Conservation (phyloP, 1,139 yeast genomes). For the Kodamaea arcana region DNA sequence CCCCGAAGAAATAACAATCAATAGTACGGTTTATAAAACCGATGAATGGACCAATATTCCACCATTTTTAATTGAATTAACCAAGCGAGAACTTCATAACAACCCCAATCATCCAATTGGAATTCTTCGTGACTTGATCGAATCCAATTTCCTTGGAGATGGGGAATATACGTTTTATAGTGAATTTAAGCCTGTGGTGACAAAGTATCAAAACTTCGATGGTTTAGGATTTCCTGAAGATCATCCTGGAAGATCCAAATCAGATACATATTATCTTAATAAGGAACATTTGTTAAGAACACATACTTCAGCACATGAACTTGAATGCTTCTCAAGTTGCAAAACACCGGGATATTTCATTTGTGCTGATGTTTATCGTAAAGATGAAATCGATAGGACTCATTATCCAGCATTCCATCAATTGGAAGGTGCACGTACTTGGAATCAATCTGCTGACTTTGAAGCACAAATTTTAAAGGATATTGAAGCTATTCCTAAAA, state of each 20-base stretch:
- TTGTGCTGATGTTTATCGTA: constrained; percentile 91
- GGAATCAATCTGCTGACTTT: constrained; percentile 55
- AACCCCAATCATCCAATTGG: constrained; percentile 85
- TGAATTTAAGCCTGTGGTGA: constrained; percentile 78
- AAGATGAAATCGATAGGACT: constrained; percentile 92
- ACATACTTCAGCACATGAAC: constrained; percentile 96
- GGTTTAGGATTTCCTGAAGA: constrained; percentile 85
- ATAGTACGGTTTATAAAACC: constrained; percentile 50
- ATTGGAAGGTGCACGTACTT: constrained; percentile 91
- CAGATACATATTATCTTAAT: constrained; percentile 90
- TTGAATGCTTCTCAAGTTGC: constrained; percentile 65
- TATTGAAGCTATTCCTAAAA: constrained; percentile 61
- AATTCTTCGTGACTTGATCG: constrained; percentile 71
- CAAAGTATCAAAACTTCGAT: constrained; percentile 82
- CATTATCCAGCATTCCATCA: constrained; percentile 98
- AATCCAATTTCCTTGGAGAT: constrained; percentile 56
- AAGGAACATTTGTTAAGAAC: constrained; percentile 70
- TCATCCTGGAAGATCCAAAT: constrained; percentile 90
- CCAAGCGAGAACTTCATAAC: constrained; percentile 71
- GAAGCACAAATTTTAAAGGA: constrained; percentile 48
- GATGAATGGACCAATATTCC: constrained; percentile 90
- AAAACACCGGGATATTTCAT: constrained; percentile 85
- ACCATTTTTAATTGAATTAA: constrained; percentile 61
- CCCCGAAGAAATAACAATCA: constrained; percentile 37
- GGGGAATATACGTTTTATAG: constrained; percentile 75